Evolutionary conservation across 768 basidiomycete species (phyloP), one percentile per base, ranked within the genome.

Genomic region (Tricholoma terreum): DNA sequence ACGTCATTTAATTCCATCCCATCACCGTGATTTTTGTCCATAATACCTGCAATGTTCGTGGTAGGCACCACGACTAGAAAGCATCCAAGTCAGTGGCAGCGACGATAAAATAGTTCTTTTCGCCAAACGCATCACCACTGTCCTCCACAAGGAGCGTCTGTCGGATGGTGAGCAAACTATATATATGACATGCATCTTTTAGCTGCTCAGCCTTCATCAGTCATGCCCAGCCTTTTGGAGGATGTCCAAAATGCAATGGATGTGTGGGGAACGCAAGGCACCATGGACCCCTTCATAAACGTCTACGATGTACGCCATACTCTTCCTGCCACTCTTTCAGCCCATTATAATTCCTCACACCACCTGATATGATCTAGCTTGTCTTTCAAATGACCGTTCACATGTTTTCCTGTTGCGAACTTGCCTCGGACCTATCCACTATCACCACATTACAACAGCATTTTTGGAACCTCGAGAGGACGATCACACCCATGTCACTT

Each of bases 321-420:
- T 14, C 24, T 19, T 17, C 33, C 10, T 19, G n/a, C 31, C n/a
- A 30, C 36, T 6, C 31, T 40, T 27, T 24, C 4, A 7, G 34
- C 30, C n/a, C 14, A 33, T 36, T 43, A 3, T 11, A 57, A 11
- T 19, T 38, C 11, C 43, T 56, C 4, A 48, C 46, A 19, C 12
- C 15, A 22, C 36, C 27, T 11, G 10, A 2, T 30, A 6, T 17
- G 15, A 2, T 30, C 6, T 49, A 71, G 70, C 65, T 71, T 9
- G 62, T 67, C 14, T 68, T 69, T 55, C 69, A 67, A 54, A 63
- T 73, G 62, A 72, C 71, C 15, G 63, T 70, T 7, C 69, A 68
- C 14, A 66, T 70, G 64, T 57, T 63, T 17, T 65, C 71, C 11
- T 73, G 69, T 50, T 58, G 62, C 6, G 69, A 71, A 40, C 63